Evolutionary conservation across 1,139 yeast genomes (phyloP).

Genomic region (Hyphopichia pseudoburtonii): DNA sequence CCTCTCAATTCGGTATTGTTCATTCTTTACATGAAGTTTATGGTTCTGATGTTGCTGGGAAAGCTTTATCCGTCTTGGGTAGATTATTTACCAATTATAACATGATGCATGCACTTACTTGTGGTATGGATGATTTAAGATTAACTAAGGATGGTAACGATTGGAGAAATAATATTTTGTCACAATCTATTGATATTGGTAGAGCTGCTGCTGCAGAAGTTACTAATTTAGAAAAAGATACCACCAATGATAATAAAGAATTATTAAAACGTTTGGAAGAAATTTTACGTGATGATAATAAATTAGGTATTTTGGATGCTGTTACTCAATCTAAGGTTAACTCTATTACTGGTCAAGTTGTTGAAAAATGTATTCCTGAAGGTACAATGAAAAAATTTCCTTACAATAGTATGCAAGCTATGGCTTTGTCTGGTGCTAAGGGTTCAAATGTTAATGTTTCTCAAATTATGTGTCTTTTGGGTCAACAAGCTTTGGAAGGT

Average conservation of each 20-base stretch:
- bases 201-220: slow-evolving; percentile 93
- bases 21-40: slow-evolving; percentile 96
- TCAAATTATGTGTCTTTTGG: slow-evolving; percentile 98
- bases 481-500: slow-evolving; percentile 99
- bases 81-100: slow-evolving; percentile 92
- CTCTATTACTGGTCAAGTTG: slow-evolving; percentile 88
- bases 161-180: slow-evolving; percentile 83
- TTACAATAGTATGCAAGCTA: slow-evolving; percentile 94
- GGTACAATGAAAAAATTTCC: slow-evolving; percentile 98
- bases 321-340: slow-evolving; percentile 93
- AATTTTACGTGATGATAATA: slow-evolving; percentile 88
- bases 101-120: slow-evolving; percentile 90
- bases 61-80: slow-evolving; percentile 85
- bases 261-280: slow-evolving; percentile 87
- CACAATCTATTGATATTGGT: slow-evolving; percentile 78
- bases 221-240: slow-evolving; percentile 68
- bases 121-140: slow-evolving; percentile 99
- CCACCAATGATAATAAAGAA: slow-evolving; percentile 67
- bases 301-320: slow-evolving; percentile 92
- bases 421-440: slow-evolving; percentile 99
- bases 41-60: slow-evolving; percentile 89
- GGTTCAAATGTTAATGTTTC: slow-evolving; percentile 98
- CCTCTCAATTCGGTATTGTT: slow-evolving; percentile 94
- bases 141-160: slow-evolving; percentile 86
- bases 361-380: slow-evolving; percentile 89